Conservation (phyloP, 202 grass and related monocot genomes). For the Carex arenaria region DNA sequence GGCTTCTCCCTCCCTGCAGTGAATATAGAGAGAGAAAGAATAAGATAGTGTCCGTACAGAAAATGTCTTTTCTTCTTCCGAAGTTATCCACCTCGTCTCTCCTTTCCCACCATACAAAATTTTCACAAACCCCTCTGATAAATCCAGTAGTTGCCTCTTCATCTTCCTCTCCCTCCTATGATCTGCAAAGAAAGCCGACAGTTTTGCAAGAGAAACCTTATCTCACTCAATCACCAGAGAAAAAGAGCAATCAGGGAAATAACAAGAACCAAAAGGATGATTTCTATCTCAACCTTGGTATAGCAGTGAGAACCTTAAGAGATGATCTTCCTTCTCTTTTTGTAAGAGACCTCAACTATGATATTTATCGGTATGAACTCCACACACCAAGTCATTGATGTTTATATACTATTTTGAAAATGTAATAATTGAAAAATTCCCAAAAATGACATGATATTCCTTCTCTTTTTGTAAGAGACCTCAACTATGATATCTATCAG, state of each 20-base stretch:
- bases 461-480: constrained; percentile 58
- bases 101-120: constrained; percentile 38
- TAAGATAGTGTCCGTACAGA: neutral
- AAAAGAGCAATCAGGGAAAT: constrained; percentile 8
- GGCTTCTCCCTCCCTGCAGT: constrained; percentile 13
- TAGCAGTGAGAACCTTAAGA: constrained; percentile 81
- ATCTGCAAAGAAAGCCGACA: constrained; percentile 34
- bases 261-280: constrained; percentile 53
- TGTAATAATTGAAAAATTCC: neutral
- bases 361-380: constrained; percentile 70
- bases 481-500: constrained; percentile 92
- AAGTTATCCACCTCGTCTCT: constrained; percentile 63
- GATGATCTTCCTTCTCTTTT: constrained; percentile 84
- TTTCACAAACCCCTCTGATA: constrained; percentile 9
- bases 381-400: neutral
- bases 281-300: constrained; percentile 93
- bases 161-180: constrained; percentile 36
- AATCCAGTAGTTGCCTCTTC: constrained; percentile 24
- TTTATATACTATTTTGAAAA: neutral
- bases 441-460: constrained; percentile 60
- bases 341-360: constrained; percentile 67
- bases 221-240: constrained; percentile 31
- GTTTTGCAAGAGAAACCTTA: constrained; percentile 33
- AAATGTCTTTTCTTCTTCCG: constrained; percentile 87
- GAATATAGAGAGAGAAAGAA: neutral